Base-by-base conservation (phyloP, 495 filamentous ascomycete genomes). In the Immersiella caudata region DNA sequence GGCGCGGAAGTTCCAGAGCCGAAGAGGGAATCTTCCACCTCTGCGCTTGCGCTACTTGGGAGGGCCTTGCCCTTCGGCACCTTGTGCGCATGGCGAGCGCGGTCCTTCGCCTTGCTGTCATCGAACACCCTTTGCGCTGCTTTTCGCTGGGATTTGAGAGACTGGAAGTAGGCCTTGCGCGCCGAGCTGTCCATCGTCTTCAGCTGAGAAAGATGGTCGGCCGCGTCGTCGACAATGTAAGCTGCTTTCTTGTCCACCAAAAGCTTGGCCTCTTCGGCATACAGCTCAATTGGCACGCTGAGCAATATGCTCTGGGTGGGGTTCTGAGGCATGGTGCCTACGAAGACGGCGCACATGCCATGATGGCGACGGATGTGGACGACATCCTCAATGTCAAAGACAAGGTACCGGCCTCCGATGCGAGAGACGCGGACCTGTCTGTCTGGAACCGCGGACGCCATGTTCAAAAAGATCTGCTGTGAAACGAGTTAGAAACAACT, bases 231-330 rank as follows among this genome's bases (percentile, higher is more conserved):
- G 71, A 90, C 89, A 67, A 96, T 85, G 78, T 90, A 93, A 65
- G 85, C 93, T 71, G 88, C 85, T 71, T 86, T 88, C 71, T 89
- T 90, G 70, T 97, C 92, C 66, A 96, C 88, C 35, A 99, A 85
- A 64, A 97, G 74, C 64, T 87, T 85, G 2, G 89, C 93, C 80
- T 99, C 95, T 76, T 98, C 95, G 0, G 91, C 89, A 85, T 94
- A 92, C 50, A 99, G 81, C 80, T 97, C 89, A 46, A 97, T 73
- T 1, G 95, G 95, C 40, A 98, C 78, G 21, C 95, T 92, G 65
- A 93, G 84, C 75, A 98, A 97, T 60, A 97, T 84, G 82, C 97
- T 99, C 77, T 99, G 95, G 71, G 94, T 92, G 6, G 94, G 93
- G 51, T 90, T 87, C 79, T 97, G 95, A 2, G 96, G 93, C 50